Conservation (phyloP, 768 basidiomycete genomes). For the Russula emetica region DNA sequence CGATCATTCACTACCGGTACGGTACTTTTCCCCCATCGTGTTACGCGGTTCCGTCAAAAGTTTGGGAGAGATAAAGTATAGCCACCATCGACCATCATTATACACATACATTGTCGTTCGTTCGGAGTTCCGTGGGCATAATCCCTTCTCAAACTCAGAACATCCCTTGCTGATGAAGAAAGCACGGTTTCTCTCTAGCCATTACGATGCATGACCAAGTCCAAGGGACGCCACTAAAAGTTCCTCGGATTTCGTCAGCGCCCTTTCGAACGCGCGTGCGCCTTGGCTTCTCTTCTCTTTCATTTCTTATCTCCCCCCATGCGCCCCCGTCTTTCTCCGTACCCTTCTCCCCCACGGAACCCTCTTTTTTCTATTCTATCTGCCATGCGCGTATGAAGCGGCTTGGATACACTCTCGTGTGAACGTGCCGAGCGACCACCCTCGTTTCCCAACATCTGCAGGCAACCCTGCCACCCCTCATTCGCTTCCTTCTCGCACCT, state of each 20-base stretch:
- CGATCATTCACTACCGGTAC: not conserved
- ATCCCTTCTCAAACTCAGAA: not conserved
- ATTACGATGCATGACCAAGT: not conserved
- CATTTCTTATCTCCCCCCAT: conserved; percentile 13
- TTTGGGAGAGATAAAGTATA: too few species aligned
- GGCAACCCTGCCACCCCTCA: not conserved
- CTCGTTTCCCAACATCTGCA: conserved; percentile 7
- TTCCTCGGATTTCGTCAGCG: conserved; percentile 8
- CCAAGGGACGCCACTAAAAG: not conserved
- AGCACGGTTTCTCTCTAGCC: not conserved
- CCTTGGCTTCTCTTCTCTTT: conserved; percentile 16
- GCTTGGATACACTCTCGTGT: not conserved
- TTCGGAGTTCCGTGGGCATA: not conserved
- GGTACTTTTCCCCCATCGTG: too few species aligned
- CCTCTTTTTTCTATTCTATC: not conserved
- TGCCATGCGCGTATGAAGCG: conserved; percentile 8
- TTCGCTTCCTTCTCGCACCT: not conserved
- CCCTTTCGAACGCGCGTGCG: not conserved
- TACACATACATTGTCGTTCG: not conserved
- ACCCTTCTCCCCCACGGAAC: not conserved
- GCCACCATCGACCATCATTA: too few species aligned
- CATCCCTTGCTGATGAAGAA: not conserved
- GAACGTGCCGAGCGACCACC: conserved; percentile 19
- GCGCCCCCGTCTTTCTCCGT: not conserved
- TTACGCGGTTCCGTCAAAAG: not conserved